A percentile compares a stretch with the other conserved stretches of the same genome.
phyloP scores from a whole-genome alignment of 2,329 filamentous ascomycete genomes.

The Pseudocercospora crystallina region DNA sequence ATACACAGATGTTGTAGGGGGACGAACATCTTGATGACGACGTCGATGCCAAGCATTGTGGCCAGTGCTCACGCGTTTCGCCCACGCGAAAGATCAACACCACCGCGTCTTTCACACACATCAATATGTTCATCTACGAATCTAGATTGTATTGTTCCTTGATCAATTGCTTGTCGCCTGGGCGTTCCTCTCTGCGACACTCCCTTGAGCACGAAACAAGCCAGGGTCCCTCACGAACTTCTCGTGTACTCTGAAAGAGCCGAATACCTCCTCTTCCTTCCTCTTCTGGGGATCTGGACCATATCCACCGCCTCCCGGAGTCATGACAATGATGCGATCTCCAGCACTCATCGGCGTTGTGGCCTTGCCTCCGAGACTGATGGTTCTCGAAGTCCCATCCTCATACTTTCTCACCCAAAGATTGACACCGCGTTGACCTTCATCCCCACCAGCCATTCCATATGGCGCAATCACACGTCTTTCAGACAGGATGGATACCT shows the following conservation, averaged over 20 bases:
- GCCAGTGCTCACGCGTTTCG: too few relatives aligned
- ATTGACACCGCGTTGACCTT: slow-evolving; percentile 35
- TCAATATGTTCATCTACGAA: too few relatives aligned
- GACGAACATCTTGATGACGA: too few relatives aligned
- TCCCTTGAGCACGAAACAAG: slow-evolving; percentile 12
- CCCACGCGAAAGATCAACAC: too few relatives aligned
- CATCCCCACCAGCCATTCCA: slow-evolving; percentile 35
- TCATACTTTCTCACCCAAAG: slow-evolving; percentile 29
- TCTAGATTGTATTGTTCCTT: too few relatives aligned
- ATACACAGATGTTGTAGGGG: too few relatives aligned
- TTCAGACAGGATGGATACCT: slow-evolving; percentile 35
- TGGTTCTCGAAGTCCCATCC: slow-evolving; percentile 20
- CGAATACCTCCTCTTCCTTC: slow-evolving; percentile 40
- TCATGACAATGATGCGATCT: slow-evolving; percentile 74
- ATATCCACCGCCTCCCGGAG: slow-evolving; percentile 78
- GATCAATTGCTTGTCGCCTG: slow-evolving; percentile 12
- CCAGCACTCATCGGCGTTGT: slow-evolving; percentile 72
- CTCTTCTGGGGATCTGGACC: slow-evolving; percentile 57
- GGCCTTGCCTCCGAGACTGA: slow-evolving; percentile 47
- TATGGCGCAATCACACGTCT: slow-evolving; percentile 35
- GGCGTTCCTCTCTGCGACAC: slow-evolving; percentile 11
- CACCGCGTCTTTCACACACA: too few relatives aligned
- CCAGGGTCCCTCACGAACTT: slow-evolving; percentile 8
- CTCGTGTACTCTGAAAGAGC: slow-evolving; percentile 8
- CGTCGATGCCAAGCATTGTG: too few relatives aligned